Evolutionary conservation across 2,329 filamentous ascomycete species (phyloP).

Genomic region (Penicillium brevicompactum): DNA sequence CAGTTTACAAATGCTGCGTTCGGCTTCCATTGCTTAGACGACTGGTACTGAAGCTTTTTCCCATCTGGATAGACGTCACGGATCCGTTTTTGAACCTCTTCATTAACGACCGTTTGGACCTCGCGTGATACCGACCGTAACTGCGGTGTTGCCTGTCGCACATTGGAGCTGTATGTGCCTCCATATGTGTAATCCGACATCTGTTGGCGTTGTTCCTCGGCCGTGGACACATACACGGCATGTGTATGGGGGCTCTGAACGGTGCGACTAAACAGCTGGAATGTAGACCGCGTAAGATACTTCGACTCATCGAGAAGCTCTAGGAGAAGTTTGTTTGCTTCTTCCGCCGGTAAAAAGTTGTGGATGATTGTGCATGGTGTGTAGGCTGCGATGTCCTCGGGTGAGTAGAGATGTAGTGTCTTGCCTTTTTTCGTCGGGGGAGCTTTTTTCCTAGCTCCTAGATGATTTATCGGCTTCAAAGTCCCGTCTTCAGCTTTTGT

Average conservation of each 20-base stretch:
- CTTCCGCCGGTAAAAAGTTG: constrained; percentile 74
- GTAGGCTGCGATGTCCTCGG: constrained; percentile 75
- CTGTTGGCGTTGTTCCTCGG: constrained; percentile 69
- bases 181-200: constrained; percentile 85
- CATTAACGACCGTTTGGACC: constrained; percentile 76
- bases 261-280: constrained; percentile 85
- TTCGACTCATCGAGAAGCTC: constrained; percentile 76
- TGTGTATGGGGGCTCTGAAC: constrained; percentile 84
- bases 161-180: constrained; percentile 71
- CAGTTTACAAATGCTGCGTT: constrained; percentile 96
- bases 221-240: constrained; percentile 77
- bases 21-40: constrained; percentile 71
- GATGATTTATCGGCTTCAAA: constrained; percentile 21
- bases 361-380: constrained; percentile 92
- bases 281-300: constrained; percentile 70
- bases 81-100: constrained; percentile 73
- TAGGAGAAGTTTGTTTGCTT: constrained; percentile 71
- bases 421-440: constrained; percentile 72
- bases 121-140: constrained; percentile 69
- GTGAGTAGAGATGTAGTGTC: constrained; percentile 81
- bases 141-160: constrained; percentile 74
- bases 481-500: constrained; percentile 42
- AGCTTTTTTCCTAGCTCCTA: background rate
- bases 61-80: constrained; percentile 66
- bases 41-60: constrained; percentile 77